phyloP scores from a whole-genome alignment of 202 grass and related monocot species.

The Hordeum pubiflorum region DNA sequence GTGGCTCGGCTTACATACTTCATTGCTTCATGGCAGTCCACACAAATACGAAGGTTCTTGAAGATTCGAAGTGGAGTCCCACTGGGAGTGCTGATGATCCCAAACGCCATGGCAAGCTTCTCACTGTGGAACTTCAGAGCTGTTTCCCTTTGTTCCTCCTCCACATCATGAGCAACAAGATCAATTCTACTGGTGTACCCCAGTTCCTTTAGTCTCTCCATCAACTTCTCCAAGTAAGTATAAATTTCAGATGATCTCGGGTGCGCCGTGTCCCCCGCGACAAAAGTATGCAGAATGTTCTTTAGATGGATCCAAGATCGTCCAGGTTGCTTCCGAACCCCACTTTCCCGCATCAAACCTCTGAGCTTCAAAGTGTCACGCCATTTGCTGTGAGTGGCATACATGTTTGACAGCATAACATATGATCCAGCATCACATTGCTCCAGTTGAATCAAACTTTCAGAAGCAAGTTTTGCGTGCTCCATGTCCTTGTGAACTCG shows the following conservation, averaged over 20 bases:
- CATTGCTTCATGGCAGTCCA: slow-evolving; percentile 58
- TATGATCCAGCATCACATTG: slow-evolving; percentile 48
- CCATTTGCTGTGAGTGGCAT: slow-evolving; percentile 58
- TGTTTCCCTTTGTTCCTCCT: slow-evolving; percentile 61
- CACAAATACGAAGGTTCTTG: slow-evolving; percentile 60
- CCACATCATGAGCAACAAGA: slow-evolving; percentile 48
- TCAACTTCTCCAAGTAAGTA: slow-evolving; percentile 35
- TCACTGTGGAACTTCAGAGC: slow-evolving; percentile 46
- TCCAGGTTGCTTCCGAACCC: slow-evolving; percentile 43
- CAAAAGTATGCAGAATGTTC: slow-evolving; percentile 41
- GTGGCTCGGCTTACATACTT: slow-evolving; percentile 32
- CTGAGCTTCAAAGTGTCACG: slow-evolving; percentile 45
- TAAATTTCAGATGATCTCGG: slow-evolving; percentile 42
- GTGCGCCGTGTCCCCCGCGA: slow-evolving; percentile 33
- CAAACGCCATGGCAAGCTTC: slow-evolving; percentile 56
- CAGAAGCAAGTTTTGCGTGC: slow-evolving; percentile 42
- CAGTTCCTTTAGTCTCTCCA: slow-evolving; percentile 49
- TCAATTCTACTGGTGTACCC: slow-evolving; percentile 51
- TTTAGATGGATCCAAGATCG: slow-evolving; percentile 65
- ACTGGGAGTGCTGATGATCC: slow-evolving; percentile 43
- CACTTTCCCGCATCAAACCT: slow-evolving; percentile 42
- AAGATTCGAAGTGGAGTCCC: slow-evolving; percentile 43
- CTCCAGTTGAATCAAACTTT: slow-evolving; percentile 44
- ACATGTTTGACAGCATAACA: slow-evolving; percentile 63
- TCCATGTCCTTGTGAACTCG: slow-evolving; percentile 48